These are phyloP conservation scores for Boletus rufocinnamomeus DNA, from an alignment of 768 basidiomycete genomes.

Conservation along the genomic window DNA sequence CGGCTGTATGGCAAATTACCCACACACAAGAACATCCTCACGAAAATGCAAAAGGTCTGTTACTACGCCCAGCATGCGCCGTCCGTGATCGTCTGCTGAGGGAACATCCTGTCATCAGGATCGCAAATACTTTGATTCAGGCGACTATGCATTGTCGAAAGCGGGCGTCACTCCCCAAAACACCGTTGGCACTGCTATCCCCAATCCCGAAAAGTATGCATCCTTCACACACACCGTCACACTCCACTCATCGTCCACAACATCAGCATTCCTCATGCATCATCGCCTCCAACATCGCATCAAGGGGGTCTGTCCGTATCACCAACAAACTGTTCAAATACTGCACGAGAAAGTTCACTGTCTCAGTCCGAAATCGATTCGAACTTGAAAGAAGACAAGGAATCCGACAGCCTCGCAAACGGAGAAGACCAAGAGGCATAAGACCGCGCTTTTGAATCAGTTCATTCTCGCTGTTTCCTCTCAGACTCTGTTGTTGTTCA, in stretches of 20 bases:
- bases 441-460: constrained; percentile 4
- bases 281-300: constrained; percentile 60
- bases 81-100: constrained; percentile 8
- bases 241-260: not conserved
- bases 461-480: constrained; percentile 7
- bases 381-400: constrained; percentile 21
- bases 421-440: constrained; percentile 20
- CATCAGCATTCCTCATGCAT: constrained; percentile 86
- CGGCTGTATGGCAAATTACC: constrained; percentile 94
- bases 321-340: constrained; percentile 69
- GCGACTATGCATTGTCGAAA: constrained; percentile 96
- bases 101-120: constrained; percentile 56
- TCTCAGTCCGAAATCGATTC: constrained; percentile 31
- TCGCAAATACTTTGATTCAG: constrained; percentile 99
- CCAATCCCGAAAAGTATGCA: constrained; percentile 94
- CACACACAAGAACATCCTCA: constrained; percentile 88
- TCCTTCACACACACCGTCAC: not conserved
- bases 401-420: constrained; percentile 8
- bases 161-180: constrained; percentile 89
- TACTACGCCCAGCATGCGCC: not conserved
- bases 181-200: constrained; percentile 92
- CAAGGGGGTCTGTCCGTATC: constrained; percentile 66
- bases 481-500: constrained; percentile 14
- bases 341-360: constrained; percentile 60
- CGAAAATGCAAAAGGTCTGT: constrained; percentile 92